A percentile compares a stretch with the other conserved stretches of the same genome.
Evolutionary conservation across 2,329 filamentous ascomycete genomes (phyloP).

Genomic region (Colletotrichum sp.): DNA sequence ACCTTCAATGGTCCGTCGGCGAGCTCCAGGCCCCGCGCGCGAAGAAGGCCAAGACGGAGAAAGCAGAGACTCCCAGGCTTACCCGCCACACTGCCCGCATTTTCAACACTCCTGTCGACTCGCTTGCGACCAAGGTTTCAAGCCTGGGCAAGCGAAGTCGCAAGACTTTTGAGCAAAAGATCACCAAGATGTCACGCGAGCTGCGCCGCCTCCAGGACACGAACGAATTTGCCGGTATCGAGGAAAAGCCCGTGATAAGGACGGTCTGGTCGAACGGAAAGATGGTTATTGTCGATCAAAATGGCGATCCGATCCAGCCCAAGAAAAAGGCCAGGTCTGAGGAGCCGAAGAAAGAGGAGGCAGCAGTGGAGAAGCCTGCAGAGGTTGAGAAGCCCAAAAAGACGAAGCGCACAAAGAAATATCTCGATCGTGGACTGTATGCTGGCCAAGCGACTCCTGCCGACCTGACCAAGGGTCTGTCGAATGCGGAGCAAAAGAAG

Average conservation of each 20-base stretch:
- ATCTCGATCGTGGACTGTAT: constrained; percentile 83
- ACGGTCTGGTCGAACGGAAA: constrained; percentile 72
- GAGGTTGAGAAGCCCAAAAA: constrained; percentile 39
- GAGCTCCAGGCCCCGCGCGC: constrained; percentile 38
- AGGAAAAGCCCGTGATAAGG: constrained; percentile 60
- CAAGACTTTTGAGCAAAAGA: constrained; percentile 55
- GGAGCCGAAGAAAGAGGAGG: constrained; percentile 23
- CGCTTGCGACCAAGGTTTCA: constrained; percentile 52
- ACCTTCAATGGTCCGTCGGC: constrained; percentile 47
- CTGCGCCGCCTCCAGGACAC: constrained; percentile 65
- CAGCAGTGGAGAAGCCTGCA: constrained; percentile 35
- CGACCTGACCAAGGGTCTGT: constrained; percentile 53
- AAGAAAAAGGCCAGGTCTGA: constrained; percentile 26
- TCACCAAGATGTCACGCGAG: constrained; percentile 59
- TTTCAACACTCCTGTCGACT: constrained; percentile 47
- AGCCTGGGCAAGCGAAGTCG: constrained; percentile 66
- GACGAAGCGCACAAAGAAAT: constrained; percentile 70
- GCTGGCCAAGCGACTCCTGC: constrained; percentile 73
- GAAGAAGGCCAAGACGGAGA: constrained; percentile 37
- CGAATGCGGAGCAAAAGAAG: constrained; percentile 55
- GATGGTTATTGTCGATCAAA: constrained; percentile 53
- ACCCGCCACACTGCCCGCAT: constrained; percentile 51
- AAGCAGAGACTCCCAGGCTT: constrained; percentile 33
- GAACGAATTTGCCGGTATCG: constrained; percentile 65
- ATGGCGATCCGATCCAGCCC: constrained; percentile 35